Conservation (phyloP, 1,284 basidiomycete species). For the Austroboletus niveus region DNA sequence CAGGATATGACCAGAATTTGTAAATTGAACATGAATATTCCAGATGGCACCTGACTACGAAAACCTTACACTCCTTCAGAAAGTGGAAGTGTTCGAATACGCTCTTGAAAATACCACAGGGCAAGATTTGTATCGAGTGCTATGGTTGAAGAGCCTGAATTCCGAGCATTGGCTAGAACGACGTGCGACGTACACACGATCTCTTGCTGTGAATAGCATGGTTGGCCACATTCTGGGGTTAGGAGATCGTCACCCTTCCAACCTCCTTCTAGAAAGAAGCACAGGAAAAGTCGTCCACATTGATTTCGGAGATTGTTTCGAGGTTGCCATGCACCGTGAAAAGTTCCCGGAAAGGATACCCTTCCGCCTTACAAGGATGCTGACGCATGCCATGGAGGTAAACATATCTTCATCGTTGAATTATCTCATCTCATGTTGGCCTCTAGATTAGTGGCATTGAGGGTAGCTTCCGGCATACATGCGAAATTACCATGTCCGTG, state of each 20-base stretch:
- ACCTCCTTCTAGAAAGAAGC: slow-evolving; percentile 88
- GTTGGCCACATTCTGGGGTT: slow-evolving; percentile 96
- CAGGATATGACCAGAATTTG: neutral
- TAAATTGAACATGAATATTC: slow-evolving; percentile 3
- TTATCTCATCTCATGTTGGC: slow-evolving; percentile 11
- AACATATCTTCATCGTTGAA: slow-evolving; percentile 20
- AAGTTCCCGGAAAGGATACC: slow-evolving; percentile 99
- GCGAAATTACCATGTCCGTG: slow-evolving; percentile 97
- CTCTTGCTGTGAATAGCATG: slow-evolving; percentile 95
- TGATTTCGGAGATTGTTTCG: slow-evolving; percentile 96
- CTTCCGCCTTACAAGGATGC: slow-evolving; percentile 97
- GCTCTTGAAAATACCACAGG: slow-evolving; percentile 98
- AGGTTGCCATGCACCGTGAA: slow-evolving; percentile 93
- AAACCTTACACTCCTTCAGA: slow-evolving; percentile 90
- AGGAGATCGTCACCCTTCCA: slow-evolving; percentile 98
- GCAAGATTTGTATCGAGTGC: slow-evolving; percentile 96
- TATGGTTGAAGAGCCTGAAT: slow-evolving; percentile 94
- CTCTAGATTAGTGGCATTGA: slow-evolving; percentile 91
- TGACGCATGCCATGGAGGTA: slow-evolving; percentile 99
- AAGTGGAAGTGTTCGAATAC: slow-evolving; percentile 99
- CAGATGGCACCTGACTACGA: slow-evolving; percentile 99
- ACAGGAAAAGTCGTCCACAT: slow-evolving; percentile 97
- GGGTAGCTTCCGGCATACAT: slow-evolving; percentile 94
- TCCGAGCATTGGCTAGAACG: slow-evolving; percentile 99
- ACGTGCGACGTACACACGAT: slow-evolving; percentile 94